These are phyloP conservation scores for Oryza longistaminata DNA, from an alignment of 176 grass and related monocot species.

Conservation along the genomic window DNA sequence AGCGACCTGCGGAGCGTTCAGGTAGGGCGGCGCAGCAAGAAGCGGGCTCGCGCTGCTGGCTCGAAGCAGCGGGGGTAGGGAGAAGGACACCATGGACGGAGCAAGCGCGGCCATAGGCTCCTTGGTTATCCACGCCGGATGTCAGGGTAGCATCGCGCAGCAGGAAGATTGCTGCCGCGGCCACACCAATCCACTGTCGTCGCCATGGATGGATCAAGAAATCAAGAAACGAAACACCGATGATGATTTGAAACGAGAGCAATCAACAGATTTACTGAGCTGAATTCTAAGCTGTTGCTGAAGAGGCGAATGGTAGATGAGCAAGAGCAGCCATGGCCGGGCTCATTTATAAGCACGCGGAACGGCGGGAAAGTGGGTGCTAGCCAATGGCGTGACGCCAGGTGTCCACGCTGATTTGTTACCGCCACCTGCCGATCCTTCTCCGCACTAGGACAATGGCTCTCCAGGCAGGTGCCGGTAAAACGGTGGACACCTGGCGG, in stretches of 20 bases:
- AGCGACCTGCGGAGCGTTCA: conserved; percentile 33
- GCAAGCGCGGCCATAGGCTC: conserved; percentile 50
- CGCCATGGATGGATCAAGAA: conserved; percentile 49
- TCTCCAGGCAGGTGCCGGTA: conserved; percentile 53
- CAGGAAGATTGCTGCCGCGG: conserved; percentile 5
- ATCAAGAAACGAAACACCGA: neutral
- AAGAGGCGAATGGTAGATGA: conserved; percentile 20
- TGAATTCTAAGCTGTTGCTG: neutral
- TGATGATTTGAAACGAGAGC: neutral
- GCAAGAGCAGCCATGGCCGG: conserved; percentile 29
- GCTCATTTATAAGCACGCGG: conserved; percentile 55
- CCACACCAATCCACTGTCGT: conserved; percentile 54
- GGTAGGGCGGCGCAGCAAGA: conserved; percentile 28
- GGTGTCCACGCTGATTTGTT: neutral
- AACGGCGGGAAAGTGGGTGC: neutral
- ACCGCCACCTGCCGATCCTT: conserved; percentile 38
- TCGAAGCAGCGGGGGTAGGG: conserved; percentile 36
- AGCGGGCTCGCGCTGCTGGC: conserved; percentile 13
- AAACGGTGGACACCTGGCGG: conserved; percentile 14
- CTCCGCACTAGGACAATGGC: neutral
- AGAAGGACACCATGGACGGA: conserved; percentile 21
- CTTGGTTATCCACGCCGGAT: conserved; percentile 41
- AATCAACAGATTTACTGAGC: neutral
- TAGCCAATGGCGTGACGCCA: conserved; percentile 34
- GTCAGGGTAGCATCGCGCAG: conserved; percentile 29